Evolutionary conservation across 2,329 filamentous ascomycete genomes (phyloP), one percentile per base, ranked within the genome.

Genomic region (Penicillium sclerotiorum): DNA sequence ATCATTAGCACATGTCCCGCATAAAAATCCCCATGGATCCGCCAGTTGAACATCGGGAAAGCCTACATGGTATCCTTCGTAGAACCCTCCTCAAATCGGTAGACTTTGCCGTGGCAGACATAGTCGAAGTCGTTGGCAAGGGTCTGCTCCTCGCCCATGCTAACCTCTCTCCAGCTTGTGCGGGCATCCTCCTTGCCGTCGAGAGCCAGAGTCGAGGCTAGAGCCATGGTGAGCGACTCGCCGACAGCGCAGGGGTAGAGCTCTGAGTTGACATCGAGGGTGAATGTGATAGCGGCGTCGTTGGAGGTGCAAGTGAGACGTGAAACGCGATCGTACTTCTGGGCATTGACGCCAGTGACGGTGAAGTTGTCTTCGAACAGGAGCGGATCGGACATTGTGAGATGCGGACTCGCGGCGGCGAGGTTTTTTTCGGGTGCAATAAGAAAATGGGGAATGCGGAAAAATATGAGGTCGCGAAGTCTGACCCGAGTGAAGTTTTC

Each of bases 241-340:
- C 88, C 88, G 8, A 84, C 76, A 32, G 77, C 71, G 62, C 89
- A 84, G 2, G 89, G 89, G 73, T 94, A 96, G 7, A 99, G 83
- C 75, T 99, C 93, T 50, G 84, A 88, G 79, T 97, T 96, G 74
- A 97, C 85, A 75, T 99, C 94, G 53, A 99, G 88, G 5, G 84
- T 86, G 77, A 97, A 86, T 57, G 84, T 80, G 23, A 88, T 89
- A 57, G 84, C 80, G 62, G 82, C 83, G 74, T 95, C 90, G 60
- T 82, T 79, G 20, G 88, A 93, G 44, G 82, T 88, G 67, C 85
- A 91, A 47, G 79, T 84, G 67, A 97, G 84, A 61, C 94, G 93
- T 47, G 90, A 88, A 21, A 96, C 93, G 58, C 93, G 90, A 77
- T 97, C 94, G 75, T 99, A 99, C 76, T 96, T 96, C 66, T 86